Conservation (phyloP, 768 basidiomycete species). For the Suillus brevipes region DNA sequence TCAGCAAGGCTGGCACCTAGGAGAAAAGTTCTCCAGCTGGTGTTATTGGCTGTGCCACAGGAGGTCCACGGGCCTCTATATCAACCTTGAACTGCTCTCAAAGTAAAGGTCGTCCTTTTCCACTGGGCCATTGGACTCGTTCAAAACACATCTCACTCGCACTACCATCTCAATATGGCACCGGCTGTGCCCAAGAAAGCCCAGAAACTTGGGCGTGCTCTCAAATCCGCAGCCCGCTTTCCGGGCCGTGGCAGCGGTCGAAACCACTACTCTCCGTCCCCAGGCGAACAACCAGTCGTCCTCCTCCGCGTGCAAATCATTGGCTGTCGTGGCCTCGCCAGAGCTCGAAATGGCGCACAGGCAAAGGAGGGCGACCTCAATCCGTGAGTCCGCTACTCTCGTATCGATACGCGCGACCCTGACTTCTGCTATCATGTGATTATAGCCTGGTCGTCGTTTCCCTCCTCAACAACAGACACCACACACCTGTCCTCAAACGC, state of each 20-base stretch:
- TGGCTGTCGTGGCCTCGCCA: conserved; percentile 53
- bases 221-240: conserved; percentile 58
- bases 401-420: not conserved
- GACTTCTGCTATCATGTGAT: conserved; percentile 5
- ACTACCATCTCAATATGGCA: conserved; percentile 24
- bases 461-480: conserved; percentile 54
- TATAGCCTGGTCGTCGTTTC: conserved; percentile 71
- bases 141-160: not conserved
- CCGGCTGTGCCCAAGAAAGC: conserved; percentile 40
- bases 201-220: conserved; percentile 56
- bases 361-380: conserved; percentile 72
- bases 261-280: conserved; percentile 41
- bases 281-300: conserved; percentile 68
- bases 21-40: not conserved
- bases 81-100: not conserved
- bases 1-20: not conserved
- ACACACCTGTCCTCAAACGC: conserved; percentile 77
- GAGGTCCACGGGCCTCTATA: not conserved
- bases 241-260: conserved; percentile 45
- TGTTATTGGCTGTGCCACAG: not conserved
- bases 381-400: conserved; percentile 54
- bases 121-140: not conserved
- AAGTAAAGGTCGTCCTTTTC: not conserved
- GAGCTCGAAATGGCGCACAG: conserved; percentile 41
- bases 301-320: conserved; percentile 68